Evolutionary conservation across 2,329 filamentous ascomycete species (phyloP).

Genomic region (Botrytis tulipae): DNA sequence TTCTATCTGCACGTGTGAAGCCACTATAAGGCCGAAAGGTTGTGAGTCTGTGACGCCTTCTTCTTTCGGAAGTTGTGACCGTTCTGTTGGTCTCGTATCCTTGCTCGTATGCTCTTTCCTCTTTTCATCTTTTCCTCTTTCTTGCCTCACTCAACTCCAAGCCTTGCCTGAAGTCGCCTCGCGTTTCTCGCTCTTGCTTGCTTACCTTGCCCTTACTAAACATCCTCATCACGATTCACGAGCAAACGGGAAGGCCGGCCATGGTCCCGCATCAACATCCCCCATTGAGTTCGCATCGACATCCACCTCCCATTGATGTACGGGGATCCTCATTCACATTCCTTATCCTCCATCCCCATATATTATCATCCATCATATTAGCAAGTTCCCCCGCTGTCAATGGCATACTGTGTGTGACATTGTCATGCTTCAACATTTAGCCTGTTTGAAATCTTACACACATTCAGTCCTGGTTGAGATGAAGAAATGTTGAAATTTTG

Average conservation of each 20-base stretch:
- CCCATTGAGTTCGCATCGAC: neutral
- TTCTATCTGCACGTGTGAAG: conserved; percentile 2
- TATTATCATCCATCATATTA: neutral
- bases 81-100: neutral
- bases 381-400: neutral
- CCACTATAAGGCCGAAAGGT: conserved; percentile 7
- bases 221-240: neutral
- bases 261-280: neutral
- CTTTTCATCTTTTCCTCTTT: neutral
- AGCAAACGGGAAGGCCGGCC: neutral
- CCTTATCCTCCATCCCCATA: neutral
- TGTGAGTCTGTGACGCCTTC: neutral
- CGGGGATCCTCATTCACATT: neutral
- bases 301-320: neutral
- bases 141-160: neutral
- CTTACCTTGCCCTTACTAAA: neutral
- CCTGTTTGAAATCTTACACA: neutral
- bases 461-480: neutral
- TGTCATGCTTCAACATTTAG: neutral
- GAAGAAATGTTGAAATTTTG: neutral
- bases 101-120: neutral
- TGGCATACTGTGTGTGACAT: conserved; percentile 1
- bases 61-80: conserved; percentile 9
- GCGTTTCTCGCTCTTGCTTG: neutral
- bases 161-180: neutral